phyloP scores from a whole-genome alignment of 2,329 filamentous ascomycete species.

The Apiospora saccharicola region DNA sequence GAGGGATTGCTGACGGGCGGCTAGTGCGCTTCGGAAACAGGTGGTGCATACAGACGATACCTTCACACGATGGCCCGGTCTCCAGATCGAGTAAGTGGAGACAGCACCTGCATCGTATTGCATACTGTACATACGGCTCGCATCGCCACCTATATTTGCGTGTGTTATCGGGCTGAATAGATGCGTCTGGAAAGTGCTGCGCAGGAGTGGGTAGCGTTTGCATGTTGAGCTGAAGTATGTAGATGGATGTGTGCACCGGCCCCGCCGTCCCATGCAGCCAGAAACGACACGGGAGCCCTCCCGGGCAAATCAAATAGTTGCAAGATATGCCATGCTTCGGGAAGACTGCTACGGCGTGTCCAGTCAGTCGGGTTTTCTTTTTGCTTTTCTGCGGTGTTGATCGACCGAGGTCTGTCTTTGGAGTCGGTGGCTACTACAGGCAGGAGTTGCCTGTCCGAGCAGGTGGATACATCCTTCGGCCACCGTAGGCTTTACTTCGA shows the following conservation, averaged over 20 bases:
- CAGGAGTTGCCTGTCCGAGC: not conserved
- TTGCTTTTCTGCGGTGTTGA: not conserved
- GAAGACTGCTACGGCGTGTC: not conserved
- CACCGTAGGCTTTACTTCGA: not conserved
- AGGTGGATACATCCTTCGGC: not conserved
- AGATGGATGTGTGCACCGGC: not conserved
- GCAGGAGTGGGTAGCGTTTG: not conserved
- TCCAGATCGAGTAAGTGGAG: constrained; percentile 14
- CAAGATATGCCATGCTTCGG: not conserved
- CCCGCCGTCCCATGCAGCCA: constrained; percentile 3
- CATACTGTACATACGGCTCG: not conserved
- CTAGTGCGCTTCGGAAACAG: not conserved
- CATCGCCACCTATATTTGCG: not conserved
- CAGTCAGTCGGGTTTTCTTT: not conserved
- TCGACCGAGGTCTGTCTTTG: not conserved
- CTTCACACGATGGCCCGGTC: constrained; percentile 4
- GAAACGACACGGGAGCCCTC: not conserved
- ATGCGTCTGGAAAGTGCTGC: not conserved
- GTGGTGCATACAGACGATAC: not conserved
- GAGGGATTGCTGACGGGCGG: not conserved
- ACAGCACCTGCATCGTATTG: not conserved
- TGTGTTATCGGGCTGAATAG: not conserved
- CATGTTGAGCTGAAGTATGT: not conserved
- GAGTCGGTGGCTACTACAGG: not conserved
- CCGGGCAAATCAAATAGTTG: not conserved